These are phyloP conservation scores for Euptelea pleiosperma DNA, from an alignment of 164 flowering plant genomes.

Conservation along the genomic window DNA sequence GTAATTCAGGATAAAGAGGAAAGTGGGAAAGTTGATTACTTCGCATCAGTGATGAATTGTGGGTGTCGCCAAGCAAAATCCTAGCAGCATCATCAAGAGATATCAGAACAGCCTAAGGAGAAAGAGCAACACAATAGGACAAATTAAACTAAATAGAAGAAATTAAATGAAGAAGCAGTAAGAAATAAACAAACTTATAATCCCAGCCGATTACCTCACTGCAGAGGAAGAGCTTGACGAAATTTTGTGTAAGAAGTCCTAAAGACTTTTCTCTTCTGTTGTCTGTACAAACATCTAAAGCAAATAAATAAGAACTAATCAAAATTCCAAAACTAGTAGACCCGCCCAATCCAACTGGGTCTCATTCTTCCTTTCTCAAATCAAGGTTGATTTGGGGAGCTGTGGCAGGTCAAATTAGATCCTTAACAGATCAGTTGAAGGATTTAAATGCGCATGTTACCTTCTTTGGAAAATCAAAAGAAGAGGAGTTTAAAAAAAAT, in stretches of 20 bases:
- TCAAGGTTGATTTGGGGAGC: not conserved
- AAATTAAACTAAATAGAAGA: not conserved
- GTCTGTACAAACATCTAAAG: constrained; percentile 38
- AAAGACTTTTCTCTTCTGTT: constrained; percentile 85
- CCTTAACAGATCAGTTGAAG: too few relatives aligned
- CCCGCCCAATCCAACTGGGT: not conserved
- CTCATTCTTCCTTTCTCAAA: not conserved
- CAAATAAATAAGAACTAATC: constrained; percentile 1
- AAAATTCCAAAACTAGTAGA: not conserved
- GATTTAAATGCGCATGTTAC: too few relatives aligned
- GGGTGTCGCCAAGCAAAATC: constrained; percentile 68
- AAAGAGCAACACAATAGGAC: not conserved
- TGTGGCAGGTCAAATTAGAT: too few relatives aligned
- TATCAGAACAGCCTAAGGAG: constrained; percentile 50
- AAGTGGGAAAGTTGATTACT: constrained; percentile 41
- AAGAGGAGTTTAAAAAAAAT: too few relatives aligned
- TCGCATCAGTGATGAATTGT: constrained; percentile 50
- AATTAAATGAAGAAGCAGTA: not conserved
- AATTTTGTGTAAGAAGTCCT: constrained; percentile 86
- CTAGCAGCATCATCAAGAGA: constrained; percentile 89
- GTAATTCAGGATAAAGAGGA: not conserved
- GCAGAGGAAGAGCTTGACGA: constrained; percentile 89
- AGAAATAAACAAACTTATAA: not conserved
- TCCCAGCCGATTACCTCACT: constrained; percentile 48
- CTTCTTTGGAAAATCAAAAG: too few relatives aligned